Evolutionary conservation across 257 asterid species (phyloP), one percentile per base, ranked within the genome.

Genomic region (Handroanthus guayacan): DNA sequence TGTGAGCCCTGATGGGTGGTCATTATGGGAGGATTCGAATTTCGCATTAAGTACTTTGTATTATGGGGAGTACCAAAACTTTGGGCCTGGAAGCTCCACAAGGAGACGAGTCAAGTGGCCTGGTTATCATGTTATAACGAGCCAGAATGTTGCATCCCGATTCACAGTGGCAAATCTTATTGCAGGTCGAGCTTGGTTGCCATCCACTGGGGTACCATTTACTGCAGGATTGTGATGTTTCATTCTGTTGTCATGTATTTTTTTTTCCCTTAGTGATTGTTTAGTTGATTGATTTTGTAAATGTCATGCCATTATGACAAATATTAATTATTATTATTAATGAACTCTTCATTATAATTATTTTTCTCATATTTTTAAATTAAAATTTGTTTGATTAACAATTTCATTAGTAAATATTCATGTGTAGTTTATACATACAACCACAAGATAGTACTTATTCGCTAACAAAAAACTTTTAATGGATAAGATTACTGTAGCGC

Each of bases 121-220:
- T 25, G 98, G 98, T 3, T 90, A 82, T 69, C 97, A 87, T 74
- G 84, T 89, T 0, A 87, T 94, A 54, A 86, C 64, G 14, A 85
- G 76, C 4, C 65, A 77, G 2, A 88, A 78, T 34, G 93, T 37
- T 64, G 98, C 97, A 2, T 58, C 86, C 0, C 76, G 81, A 67
- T 94, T 92, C 82, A 88, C 97, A 2, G 98, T 90, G 8, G 75
- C 87, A 8, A 92, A 64, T 43, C 93, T 94, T 38, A 89, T 94
- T 2, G 96, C 98, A 44, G 98, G 98, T 9, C 80, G 81, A 83
- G 78, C 93, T 0, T 94, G 97, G 98, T 69, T 94, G 81, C 97
- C 98, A 10, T 74, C 93, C 1, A 94, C 97, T 6, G 94, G 95
- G 1, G 95, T 94, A 6, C 98, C 98, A 0, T 94, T 92, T 78